Percentiles rank a stretch among this genome's conserved stretches.
phyloP scores from a whole-genome alignment of 208 protist species.

The Leptomonas seymouri region DNA sequence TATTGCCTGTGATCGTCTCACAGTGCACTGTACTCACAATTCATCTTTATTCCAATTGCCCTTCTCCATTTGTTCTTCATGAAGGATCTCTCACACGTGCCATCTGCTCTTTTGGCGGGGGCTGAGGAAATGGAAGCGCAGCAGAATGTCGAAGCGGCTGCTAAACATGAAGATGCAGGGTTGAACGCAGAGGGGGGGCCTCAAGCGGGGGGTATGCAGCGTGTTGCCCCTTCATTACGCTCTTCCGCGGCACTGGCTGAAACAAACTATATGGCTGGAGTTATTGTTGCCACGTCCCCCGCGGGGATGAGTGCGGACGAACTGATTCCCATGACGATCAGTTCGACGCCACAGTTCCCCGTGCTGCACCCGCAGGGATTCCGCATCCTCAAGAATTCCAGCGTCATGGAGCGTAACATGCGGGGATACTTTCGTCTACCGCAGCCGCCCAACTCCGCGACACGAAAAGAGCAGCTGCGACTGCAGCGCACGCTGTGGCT shows the following conservation, averaged over 20 bases:
- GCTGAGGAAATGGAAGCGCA: neutral
- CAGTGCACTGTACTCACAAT: too few relatives aligned
- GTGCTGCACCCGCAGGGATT: constrained; percentile 87
- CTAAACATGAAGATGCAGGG: neutral
- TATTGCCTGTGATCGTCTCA: too few relatives aligned
- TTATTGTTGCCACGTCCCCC: neutral
- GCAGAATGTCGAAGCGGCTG: neutral
- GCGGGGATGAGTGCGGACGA: constrained; percentile 7
- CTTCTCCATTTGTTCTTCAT: neutral
- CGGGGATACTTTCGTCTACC: constrained; percentile 90
- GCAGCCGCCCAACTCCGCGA: constrained; percentile 48
- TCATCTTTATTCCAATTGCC: neutral
- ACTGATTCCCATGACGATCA: constrained; percentile 5
- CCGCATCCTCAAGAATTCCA: constrained; percentile 77
- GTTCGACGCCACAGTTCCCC: neutral
- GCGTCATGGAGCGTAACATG: constrained; percentile 79
- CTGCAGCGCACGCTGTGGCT: constrained; percentile 46
- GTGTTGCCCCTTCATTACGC: neutral
- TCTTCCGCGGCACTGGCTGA: neutral
- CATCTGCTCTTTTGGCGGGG: neutral
- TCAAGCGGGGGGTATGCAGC: neutral
- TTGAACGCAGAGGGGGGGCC: neutral
- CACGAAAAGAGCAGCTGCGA: constrained; percentile 47
- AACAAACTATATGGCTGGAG: too few relatives aligned
- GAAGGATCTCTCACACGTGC: neutral